Evolutionary conservation across 192 early-diverging fungal species (phyloP), one percentile per base, ranked within the genome.

Genomic region (Backusella circina): DNA sequence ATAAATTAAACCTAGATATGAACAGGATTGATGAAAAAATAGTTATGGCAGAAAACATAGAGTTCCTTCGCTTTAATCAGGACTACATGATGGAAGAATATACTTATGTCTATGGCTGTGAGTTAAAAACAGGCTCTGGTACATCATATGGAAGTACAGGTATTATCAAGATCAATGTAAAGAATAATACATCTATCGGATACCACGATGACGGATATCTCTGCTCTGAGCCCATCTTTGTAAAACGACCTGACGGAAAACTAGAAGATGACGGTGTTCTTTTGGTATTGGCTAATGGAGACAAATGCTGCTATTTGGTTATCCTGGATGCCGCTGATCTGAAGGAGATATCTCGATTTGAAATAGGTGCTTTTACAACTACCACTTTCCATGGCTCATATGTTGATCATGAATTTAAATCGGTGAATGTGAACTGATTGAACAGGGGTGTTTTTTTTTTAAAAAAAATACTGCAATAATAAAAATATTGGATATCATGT

Each of bases 201-300:
- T 74, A 74, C 32, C 36, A 36, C 18, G 12, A 66, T 18, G 64
- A 74, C 8, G 73, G 73, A 12, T 50, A 10, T 66, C 3, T 38
- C 10, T 74, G 73, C 61, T 74, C 73, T 23, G 89, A 90, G 35
- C 87, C 89, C 0, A 80, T 90, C 23, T 89, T 90, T 83, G 83
- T 88, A 12, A 80, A 84, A 7, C 76, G 75, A 2, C 89, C 89
- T 0, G 79, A 84, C 9, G 77, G 65, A 7, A 78, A 50, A 0
- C 65, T 65, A 7, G 89, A 90, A 70, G 89, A 90, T 54, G 89
- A 90, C 67, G 89, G 87, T 61, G 84, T 87, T 2, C 41, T 90
- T 9, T 67, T 90, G 31, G 83, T 76, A n/a, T 72, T 89, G 65
- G 83, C 82, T 6, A 72, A 78, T 67, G 37, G 73, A 35, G 35